phyloP scores from a whole-genome alignment of 1,284 basidiomycete genomes.

The Naganishia cerealis region DNA sequence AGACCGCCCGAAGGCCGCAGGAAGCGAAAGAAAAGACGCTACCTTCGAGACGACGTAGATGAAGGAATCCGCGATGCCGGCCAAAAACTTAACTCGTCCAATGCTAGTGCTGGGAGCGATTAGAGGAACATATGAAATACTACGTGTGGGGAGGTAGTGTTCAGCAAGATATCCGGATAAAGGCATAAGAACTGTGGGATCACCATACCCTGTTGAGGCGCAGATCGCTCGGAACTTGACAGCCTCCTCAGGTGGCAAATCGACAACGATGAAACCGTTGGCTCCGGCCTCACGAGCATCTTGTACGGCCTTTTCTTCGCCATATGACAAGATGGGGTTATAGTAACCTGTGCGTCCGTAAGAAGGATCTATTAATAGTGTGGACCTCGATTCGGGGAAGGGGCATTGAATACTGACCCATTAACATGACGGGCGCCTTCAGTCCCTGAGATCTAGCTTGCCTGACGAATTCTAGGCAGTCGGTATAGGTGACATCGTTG shows the following conservation, averaged over 20 bases:
- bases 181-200: background rate
- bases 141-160: slow-evolving; percentile 45
- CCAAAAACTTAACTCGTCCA: slow-evolving; percentile 82
- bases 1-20: slow-evolving; percentile 31
- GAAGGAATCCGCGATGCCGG: slow-evolving; percentile 92
- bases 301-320: slow-evolving; percentile 86
- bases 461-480: slow-evolving; percentile 71
- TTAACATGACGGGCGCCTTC: slow-evolving; percentile 81
- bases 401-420: slow-evolving; percentile 66
- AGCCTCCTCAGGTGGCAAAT: slow-evolving; percentile 96
- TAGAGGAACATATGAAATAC: slow-evolving; percentile 92
- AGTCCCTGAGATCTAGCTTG: slow-evolving; percentile 80
- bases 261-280: slow-evolving; percentile 96
- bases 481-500: slow-evolving; percentile 72
- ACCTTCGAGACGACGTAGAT: slow-evolving; percentile 95
- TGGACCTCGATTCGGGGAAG: background rate
- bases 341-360: slow-evolving; percentile 71
- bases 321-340: slow-evolving; percentile 92
- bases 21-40: background rate
- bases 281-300: slow-evolving; percentile 86
- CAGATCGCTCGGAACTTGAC: slow-evolving; percentile 85
- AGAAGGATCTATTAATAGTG: background rate
- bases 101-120: slow-evolving; percentile 91
- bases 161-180: background rate
- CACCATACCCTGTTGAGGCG: slow-evolving; percentile 68